Conservation (phyloP, 2,329 filamentous ascomycete genomes). For the Botrytis deweyae region DNA sequence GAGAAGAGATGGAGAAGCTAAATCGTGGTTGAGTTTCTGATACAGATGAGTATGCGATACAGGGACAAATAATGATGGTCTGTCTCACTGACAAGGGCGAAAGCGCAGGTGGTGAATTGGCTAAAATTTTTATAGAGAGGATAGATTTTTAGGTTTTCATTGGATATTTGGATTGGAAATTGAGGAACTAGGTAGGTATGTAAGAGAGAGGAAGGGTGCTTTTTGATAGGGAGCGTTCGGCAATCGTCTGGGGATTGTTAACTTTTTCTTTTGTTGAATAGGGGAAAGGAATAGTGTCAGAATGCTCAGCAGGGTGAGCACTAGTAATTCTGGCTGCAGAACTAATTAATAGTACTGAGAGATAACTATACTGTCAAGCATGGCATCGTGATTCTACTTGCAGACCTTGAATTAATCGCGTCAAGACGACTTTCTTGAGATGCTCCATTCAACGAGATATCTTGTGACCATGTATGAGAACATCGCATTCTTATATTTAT, state of each 20-base stretch:
- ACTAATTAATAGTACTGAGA: neutral
- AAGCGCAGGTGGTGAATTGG: neutral
- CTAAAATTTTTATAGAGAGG: neutral
- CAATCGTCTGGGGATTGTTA: neutral
- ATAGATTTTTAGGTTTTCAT: neutral
- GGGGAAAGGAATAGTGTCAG: neutral
- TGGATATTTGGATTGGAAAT: neutral
- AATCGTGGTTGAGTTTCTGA: neutral
- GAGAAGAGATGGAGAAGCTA: accelerated
- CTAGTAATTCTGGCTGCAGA: neutral
- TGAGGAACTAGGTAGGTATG: neutral
- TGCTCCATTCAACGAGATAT: neutral
- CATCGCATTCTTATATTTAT: neutral
- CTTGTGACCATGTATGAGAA: neutral
- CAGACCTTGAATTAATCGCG: neutral
- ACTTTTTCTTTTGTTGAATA: neutral
- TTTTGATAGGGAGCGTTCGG: accelerated
- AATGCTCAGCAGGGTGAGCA: neutral
- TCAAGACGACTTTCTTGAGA: neutral
- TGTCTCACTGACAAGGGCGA: neutral
- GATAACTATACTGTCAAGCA: neutral
- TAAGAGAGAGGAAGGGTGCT: accelerated
- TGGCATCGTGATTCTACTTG: neutral
- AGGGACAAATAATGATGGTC: neutral
- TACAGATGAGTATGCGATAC: too few relatives aligned